phyloP scores from a whole-genome alignment of 805 yeast genomes.

The Kodamaea sagamina region DNA sequence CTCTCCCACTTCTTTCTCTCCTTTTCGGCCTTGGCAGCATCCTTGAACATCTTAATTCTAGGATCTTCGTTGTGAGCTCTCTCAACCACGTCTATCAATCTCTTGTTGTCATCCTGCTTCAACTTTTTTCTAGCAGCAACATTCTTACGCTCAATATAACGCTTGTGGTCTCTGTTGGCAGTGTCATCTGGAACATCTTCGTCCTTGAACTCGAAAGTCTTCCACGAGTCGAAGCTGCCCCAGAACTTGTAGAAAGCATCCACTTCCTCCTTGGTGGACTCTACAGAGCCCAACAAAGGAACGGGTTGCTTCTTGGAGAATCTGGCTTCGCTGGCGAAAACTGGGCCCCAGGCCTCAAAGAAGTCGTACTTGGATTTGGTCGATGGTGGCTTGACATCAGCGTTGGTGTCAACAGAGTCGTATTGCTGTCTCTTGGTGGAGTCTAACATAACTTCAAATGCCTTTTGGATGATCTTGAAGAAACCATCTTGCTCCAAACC shows the following conservation, averaged over 20 bases:
- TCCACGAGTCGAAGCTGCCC: constrained; percentile 96
- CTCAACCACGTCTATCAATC: constrained; percentile 82
- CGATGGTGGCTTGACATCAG: constrained; percentile 80
- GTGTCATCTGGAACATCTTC: constrained; percentile 99
- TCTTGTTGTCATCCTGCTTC: constrained; percentile 95
- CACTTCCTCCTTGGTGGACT: constrained; percentile 75
- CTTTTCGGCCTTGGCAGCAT: constrained; percentile 91
- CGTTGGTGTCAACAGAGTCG: constrained; percentile 91
- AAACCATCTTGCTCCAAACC: constrained; percentile 91
- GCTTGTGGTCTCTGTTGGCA: constrained; percentile 98
- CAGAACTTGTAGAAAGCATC: constrained; percentile 89
- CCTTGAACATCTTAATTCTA: constrained; percentile 90
- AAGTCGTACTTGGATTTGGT: constrained; percentile 72
- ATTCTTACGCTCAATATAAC: constrained; percentile 97
- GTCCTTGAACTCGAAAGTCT: constrained; percentile 95
- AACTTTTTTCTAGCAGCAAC: constrained; percentile 94
- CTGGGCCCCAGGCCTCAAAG: constrained; percentile 89
- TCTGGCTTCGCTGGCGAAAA: constrained; percentile 86
- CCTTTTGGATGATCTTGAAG: constrained; percentile 97
- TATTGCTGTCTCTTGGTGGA: constrained; percentile 85
- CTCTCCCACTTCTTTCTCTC: constrained; percentile 96
- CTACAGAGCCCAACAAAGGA: constrained; percentile 72
- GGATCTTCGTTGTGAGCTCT: constrained; percentile 91
- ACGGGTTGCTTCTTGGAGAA: constrained; percentile 91
- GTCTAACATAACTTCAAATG: constrained; percentile 87